phyloP scores from a whole-genome alignment of 2,329 filamentous ascomycete genomes.

The Aspergillus felis region DNA sequence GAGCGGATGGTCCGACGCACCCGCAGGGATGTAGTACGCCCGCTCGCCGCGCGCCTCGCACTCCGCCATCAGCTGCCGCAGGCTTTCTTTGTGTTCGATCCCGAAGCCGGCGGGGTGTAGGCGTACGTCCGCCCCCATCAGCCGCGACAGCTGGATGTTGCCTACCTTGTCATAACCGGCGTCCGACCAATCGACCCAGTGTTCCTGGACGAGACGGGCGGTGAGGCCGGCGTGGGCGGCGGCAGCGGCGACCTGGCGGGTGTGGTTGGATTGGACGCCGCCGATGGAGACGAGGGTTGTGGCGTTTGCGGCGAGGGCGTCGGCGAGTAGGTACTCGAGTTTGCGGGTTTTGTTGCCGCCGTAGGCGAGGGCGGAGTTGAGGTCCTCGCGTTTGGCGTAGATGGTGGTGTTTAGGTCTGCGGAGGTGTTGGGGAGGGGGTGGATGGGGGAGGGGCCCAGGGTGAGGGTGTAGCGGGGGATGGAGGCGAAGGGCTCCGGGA shows the following conservation, averaged over 20 bases:
- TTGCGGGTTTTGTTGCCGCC: conserved; percentile 69
- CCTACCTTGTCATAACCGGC: conserved; percentile 61
- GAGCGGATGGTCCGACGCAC: conserved; percentile 65
- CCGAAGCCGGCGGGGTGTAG: conserved; percentile 61
- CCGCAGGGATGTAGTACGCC: conserved; percentile 69
- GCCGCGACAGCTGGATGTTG: conserved; percentile 66
- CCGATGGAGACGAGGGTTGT: conserved; percentile 65
- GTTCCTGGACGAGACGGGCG: conserved; percentile 56
- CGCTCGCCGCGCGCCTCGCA: conserved; percentile 52
- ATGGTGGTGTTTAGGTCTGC: conserved; percentile 55
- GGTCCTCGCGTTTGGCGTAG: conserved; percentile 70
- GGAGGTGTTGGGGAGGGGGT: conserved; percentile 62
- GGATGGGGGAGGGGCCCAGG: conserved; percentile 56
- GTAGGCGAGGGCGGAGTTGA: conserved; percentile 63
- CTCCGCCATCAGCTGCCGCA: conserved; percentile 53
- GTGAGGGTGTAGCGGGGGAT: conserved; percentile 61
- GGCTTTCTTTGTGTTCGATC: conserved; percentile 64
- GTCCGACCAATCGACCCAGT: conserved; percentile 64
- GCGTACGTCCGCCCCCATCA: conserved; percentile 63
- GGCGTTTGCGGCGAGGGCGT: conserved; percentile 54
- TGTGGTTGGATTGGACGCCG: conserved; percentile 68
- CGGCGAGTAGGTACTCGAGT: conserved; percentile 64
- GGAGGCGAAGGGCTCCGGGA: conserved; percentile 59
- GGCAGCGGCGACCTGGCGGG: conserved; percentile 62
- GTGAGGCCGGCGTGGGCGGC: conserved; percentile 55